phyloP scores from a whole-genome alignment of 768 basidiomycete species.

The Amanita thiersii region DNA sequence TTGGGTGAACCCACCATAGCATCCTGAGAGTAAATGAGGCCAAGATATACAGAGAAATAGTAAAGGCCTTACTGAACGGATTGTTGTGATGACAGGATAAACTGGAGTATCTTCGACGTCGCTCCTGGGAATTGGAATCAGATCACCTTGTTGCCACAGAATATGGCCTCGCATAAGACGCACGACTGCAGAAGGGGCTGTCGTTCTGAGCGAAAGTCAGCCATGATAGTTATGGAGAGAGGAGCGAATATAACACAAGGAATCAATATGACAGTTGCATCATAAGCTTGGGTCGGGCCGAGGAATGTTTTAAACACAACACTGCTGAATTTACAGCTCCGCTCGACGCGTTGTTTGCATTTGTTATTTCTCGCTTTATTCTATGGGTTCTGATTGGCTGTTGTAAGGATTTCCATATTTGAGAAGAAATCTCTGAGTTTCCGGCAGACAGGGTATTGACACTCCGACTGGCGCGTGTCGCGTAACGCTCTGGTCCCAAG shows the following conservation, averaged over 20 bases:
- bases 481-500: conserved; percentile 17
- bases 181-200: conserved; percentile 36
- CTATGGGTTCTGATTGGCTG: not conserved
- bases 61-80: conserved; percentile 38
- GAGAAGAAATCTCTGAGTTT: conserved; percentile 12
- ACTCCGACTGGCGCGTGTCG: conserved; percentile 33
- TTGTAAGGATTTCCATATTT: not conserved
- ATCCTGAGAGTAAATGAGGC: conserved; percentile 34
- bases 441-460: conserved; percentile 7
- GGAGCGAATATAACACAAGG: not conserved
- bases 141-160: conserved; percentile 2
- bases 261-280: not conserved
- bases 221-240: conserved; percentile 16
- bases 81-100: conserved; percentile 77
- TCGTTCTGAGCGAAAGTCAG: conserved; percentile 31
- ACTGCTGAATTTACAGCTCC: not conserved
- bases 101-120: conserved; percentile 54
- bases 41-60: conserved; percentile 6
- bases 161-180: conserved; percentile 14
- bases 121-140: conserved; percentile 23
- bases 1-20: conserved; percentile 49
- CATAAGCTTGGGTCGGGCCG: not conserved
- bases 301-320: not conserved
- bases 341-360: conserved; percentile 2
- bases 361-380: not conserved